Evolutionary conservation across 805 yeast species (phyloP).

Genomic region (Nakazawaea ambrosiae): DNA sequence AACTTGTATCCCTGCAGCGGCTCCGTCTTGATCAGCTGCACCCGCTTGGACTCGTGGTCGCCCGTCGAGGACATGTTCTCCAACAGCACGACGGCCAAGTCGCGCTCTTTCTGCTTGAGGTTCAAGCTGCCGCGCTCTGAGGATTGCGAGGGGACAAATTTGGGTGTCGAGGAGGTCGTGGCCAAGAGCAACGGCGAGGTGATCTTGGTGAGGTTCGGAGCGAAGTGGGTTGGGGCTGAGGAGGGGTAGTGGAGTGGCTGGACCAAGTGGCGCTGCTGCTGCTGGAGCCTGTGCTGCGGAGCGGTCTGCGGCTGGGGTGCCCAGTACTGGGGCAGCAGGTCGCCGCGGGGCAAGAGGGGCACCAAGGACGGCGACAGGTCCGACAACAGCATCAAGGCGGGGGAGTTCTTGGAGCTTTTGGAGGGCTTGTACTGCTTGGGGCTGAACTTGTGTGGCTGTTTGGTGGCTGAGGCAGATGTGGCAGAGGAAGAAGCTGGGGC

Average conservation of each 20-base stretch:
- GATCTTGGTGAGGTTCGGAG: conserved; percentile 53
- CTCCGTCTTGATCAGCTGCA: conserved; percentile 26
- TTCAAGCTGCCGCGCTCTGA: conserved; percentile 21
- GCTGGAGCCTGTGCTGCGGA: conserved; percentile 8
- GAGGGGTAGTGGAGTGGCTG: conserved; percentile 61
- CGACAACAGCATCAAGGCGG: conserved; percentile 1
- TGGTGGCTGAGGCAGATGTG: too few species aligned
- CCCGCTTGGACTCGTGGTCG: conserved; percentile 17
- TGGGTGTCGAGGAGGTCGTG: conserved; percentile 33
- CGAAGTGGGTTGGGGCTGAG: conserved; percentile 66
- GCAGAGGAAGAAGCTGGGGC: conserved; percentile 1
- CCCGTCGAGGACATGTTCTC: conserved; percentile 31
- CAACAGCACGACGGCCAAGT: conserved; percentile 29
- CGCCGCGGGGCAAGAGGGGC: conserved; percentile 33
- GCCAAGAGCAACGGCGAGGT: conserved; percentile 60
- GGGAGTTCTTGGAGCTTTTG: conserved; percentile 10
- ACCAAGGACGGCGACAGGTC: conserved; percentile 30
- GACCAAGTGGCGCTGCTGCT: conserved; percentile 21
- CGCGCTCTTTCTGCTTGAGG: conserved; percentile 6
- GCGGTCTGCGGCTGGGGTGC: conserved; percentile 15
- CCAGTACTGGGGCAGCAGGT: conserved; percentile 9
- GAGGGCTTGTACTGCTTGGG: conserved; percentile 31
- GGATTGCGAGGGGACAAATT: conserved; percentile 32
- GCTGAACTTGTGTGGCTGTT: conserved; percentile 21
- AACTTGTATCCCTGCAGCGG: conserved; percentile 13